These are phyloP conservation scores for Gracilaria domingensis DNA, from an alignment of 23 red algal genomes.

Conservation along the genomic window DNA sequence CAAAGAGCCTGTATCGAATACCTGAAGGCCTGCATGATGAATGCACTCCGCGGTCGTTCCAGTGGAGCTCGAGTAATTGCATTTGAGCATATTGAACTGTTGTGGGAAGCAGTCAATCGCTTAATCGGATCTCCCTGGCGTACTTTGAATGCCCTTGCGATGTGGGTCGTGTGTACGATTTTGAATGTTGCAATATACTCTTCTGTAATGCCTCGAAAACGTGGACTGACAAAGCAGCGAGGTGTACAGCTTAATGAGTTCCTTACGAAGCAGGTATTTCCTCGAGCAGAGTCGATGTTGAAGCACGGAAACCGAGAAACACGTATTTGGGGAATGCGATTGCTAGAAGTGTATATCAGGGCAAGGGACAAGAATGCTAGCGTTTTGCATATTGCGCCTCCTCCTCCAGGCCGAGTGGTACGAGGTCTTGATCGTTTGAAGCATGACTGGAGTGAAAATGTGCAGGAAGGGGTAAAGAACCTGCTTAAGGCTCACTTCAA, in stretches of 20 bases:
- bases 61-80: slow-evolving; percentile 55
- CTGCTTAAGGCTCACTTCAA: slow-evolving; percentile 53
- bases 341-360: slow-evolving; percentile 73
- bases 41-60: slow-evolving; percentile 70
- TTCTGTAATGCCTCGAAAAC: slow-evolving; percentile 56
- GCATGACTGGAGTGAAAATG: slow-evolving; percentile 67
- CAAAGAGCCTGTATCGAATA: slow-evolving; percentile 74
- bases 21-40: slow-evolving; percentile 72
- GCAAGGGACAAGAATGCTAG: slow-evolving; percentile 68
- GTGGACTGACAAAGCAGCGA: slow-evolving; percentile 42
- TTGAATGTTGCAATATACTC: slow-evolving; percentile 67
- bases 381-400: slow-evolving; percentile 39
- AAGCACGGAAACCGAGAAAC: slow-evolving; percentile 61
- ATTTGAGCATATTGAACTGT: slow-evolving; percentile 69
- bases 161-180: slow-evolving; percentile 74
- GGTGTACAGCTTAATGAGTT: slow-evolving; percentile 62
- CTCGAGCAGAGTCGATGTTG: slow-evolving; percentile 53
- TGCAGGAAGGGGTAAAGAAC: slow-evolving; percentile 44
- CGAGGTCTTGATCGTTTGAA: slow-evolving; percentile 62
- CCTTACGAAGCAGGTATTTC: slow-evolving; percentile 60
- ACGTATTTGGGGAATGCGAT: slow-evolving; percentile 75
- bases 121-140: slow-evolving; percentile 83
- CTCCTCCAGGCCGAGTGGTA: slow-evolving; percentile 44
- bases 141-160: slow-evolving; percentile 68
- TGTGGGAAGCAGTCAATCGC: slow-evolving; percentile 80